Percentiles rank a stretch among this genome's conserved stretches.
Conservation (phyloP, 345 rosid genomes). For the Capsella bursapastoris region DNA sequence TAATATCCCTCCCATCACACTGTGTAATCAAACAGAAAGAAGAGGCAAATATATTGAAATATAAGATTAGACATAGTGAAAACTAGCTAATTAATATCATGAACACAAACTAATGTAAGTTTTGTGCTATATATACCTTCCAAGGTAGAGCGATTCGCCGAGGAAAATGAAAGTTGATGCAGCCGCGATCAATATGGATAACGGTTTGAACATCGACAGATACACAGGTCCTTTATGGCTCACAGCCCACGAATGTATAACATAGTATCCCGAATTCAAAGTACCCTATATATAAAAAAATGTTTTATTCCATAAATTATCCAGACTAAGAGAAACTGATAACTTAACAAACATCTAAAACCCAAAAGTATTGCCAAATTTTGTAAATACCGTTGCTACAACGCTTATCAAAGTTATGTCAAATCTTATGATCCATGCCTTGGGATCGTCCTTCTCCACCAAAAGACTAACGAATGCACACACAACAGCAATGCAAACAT, state of each 20-base stretch:
- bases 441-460: conserved; percentile 51
- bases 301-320: neutral
- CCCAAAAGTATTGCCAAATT: neutral
- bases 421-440: conserved; percentile 66
- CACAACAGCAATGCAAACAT: conserved; percentile 54
- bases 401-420: conserved; percentile 55
- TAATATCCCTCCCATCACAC: conserved; percentile 67
- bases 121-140: conserved; percentile 37
- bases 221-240: conserved; percentile 53
- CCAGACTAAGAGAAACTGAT: neutral
- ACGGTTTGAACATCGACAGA: conserved; percentile 51
- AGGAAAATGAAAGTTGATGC: conserved; percentile 46
- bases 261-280: conserved; percentile 53
- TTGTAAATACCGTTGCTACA: conserved; percentile 28
- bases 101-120: neutral
- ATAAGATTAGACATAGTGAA: neutral
- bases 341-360: neutral
- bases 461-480: conserved; percentile 60
- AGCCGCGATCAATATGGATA: conserved; percentile 51
- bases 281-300: conserved; percentile 48
- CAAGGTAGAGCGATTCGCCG: conserved; percentile 47
- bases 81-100: neutral
- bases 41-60: no score
- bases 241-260: conserved; percentile 42
- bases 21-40: conserved; percentile 34